Evolutionary conservation across 2,329 filamentous ascomycete genomes (phyloP).

Genomic region (Trichothecium roseum): DNA sequence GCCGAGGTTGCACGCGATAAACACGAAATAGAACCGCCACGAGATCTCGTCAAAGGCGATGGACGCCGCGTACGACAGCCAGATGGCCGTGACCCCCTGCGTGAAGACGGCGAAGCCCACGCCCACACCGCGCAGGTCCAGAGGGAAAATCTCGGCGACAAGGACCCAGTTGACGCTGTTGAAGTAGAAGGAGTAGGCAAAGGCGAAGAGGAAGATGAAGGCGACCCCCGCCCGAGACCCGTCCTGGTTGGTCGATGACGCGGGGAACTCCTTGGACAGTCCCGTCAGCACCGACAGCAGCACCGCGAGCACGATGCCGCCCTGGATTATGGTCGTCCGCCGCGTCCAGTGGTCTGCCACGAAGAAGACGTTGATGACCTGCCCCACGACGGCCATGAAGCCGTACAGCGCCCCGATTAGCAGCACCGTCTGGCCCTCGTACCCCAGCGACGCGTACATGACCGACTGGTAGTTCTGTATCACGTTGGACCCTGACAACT

Average conservation of each 20-base stretch:
- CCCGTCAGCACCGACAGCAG: conserved; percentile 10
- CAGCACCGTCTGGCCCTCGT: conserved; percentile 35
- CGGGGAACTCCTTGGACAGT: conserved; percentile 11
- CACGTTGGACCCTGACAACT: conserved; percentile 14
- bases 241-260: too few species aligned
- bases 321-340: conserved; percentile 1
- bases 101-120: conserved; percentile 16
- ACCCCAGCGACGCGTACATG: conserved; percentile 30
- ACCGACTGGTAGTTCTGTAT: conserved; percentile 20
- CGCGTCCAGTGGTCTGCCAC: conserved; percentile 16
- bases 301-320: conserved; percentile 7
- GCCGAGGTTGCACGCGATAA: conserved; percentile 19
- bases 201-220: conserved; percentile 17
- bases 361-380: conserved; percentile 15
- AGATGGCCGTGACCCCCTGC: conserved; percentile 18
- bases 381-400: conserved; percentile 15
- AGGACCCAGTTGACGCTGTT: conserved; percentile 18
- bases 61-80: conserved; percentile 16
- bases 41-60: conserved; percentile 16
- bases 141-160: conserved; percentile 14
- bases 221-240: conserved; percentile 15
- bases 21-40: conserved; percentile 22
- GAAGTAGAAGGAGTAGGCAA: conserved; percentile 16
- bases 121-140: conserved; percentile 13
- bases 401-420: conserved; percentile 33